Conservation (phyloP, 2,329 filamentous ascomycete species). For the Fusarium illudens region DNA sequence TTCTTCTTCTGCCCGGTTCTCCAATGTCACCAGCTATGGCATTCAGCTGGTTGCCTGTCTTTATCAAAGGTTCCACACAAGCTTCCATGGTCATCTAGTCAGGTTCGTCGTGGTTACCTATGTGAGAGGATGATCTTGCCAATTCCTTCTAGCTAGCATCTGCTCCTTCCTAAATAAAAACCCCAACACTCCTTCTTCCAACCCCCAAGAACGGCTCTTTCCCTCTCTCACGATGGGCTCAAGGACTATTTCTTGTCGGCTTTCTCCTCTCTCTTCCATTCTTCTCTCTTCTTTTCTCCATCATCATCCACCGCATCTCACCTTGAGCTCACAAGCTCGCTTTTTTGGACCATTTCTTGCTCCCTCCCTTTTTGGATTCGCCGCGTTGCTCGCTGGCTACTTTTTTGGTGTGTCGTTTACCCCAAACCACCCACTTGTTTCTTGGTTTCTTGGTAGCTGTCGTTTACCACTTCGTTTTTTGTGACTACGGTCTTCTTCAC, state of each 20-base stretch:
- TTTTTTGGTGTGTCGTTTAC: slow-evolving; percentile 14
- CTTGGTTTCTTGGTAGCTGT: slow-evolving; percentile 44
- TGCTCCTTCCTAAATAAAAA: not conserved
- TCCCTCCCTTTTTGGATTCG: slow-evolving; percentile 48
- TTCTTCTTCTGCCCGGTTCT: no score
- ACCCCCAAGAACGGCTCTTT: not conserved
- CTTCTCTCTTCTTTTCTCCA: slow-evolving; percentile 8
- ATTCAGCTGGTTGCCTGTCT: no score
- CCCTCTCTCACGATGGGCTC: not conserved
- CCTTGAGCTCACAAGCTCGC: slow-evolving; percentile 37
- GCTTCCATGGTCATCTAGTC: not conserved
- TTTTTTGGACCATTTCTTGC: slow-evolving; percentile 37
- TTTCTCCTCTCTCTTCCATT: not conserved
- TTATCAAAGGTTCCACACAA: no score
- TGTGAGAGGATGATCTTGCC: not conserved
- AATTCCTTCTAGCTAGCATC: not conserved
- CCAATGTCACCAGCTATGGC: no score
- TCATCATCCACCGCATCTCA: slow-evolving; percentile 30
- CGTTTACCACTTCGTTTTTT: slow-evolving; percentile 36
- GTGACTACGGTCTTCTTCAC: not conserved
- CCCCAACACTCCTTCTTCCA: not conserved
- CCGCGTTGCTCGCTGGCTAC: slow-evolving; percentile 24
- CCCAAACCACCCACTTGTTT: no score
- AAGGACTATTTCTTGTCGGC: not conserved
- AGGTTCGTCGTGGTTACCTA: not conserved